Conservation (phyloP, 495 filamentous ascomycete species). For the Hamigera avellanea region DNA sequence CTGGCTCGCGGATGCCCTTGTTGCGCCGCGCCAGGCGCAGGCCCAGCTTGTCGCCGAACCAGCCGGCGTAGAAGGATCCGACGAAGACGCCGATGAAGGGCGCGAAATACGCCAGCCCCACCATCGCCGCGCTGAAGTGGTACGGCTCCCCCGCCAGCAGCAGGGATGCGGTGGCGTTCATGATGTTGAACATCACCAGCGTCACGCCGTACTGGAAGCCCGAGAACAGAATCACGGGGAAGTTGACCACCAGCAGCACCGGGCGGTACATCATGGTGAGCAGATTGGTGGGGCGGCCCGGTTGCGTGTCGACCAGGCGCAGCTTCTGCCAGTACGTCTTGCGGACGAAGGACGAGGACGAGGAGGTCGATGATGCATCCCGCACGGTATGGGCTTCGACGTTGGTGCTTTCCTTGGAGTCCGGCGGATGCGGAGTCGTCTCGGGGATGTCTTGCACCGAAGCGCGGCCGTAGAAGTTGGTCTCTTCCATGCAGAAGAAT, state of each 20-base stretch:
- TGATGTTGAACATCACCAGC: constrained; percentile 5
- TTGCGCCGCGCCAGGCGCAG: constrained; percentile 15
- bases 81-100: constrained; percentile 10
- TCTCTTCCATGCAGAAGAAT: constrained; percentile 48
- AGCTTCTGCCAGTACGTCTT: constrained; percentile 7
- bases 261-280: no score
- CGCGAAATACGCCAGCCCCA: constrained; percentile 6
- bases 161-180: constrained; percentile 2
- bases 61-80: constrained; percentile 6
- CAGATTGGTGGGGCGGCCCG: no score
- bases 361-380: background rate
- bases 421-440: background rate
- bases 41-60: constrained; percentile 12
- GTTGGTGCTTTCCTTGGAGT: background rate
- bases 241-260: constrained; percentile 10
- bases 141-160: constrained; percentile 9
- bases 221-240: constrained; percentile 6
- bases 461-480: constrained; percentile 9
- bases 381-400: background rate
- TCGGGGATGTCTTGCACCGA: background rate
- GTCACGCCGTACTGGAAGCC: constrained; percentile 7
- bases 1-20: constrained; percentile 23
- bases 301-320: background rate
- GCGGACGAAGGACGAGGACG: background rate
- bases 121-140: constrained; percentile 3